These are phyloP conservation scores for Phellopilus nigrolimitatus DNA, from an alignment of 1,284 basidiomycete genomes.

Conservation along the genomic window DNA sequence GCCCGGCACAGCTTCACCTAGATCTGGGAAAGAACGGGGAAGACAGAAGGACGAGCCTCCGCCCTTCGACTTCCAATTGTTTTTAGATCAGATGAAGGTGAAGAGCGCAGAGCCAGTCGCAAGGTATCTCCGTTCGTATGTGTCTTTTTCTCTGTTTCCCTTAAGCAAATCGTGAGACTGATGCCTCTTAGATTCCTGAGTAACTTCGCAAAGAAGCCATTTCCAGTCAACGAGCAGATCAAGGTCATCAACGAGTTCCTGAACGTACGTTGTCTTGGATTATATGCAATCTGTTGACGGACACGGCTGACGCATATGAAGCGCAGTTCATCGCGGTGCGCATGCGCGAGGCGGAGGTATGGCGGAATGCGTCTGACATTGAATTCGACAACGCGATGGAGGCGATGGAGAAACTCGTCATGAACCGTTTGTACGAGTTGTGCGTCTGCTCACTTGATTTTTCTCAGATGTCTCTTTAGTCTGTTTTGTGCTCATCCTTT, in stretches of 20 bases:
- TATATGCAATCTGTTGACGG: slow-evolving; percentile 1
- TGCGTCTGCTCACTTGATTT: too few species aligned
- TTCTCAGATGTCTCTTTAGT: too few species aligned
- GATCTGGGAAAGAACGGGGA: slow-evolving; percentile 21
- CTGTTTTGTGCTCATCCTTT: too few species aligned
- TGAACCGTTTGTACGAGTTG: slow-evolving; percentile 97
- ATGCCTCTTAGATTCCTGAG: slow-evolving; percentile 66
- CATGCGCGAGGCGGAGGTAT: slow-evolving; percentile 83
- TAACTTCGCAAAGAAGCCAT: slow-evolving; percentile 86
- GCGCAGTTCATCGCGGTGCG: slow-evolving; percentile 79
- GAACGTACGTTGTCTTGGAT: slow-evolving; percentile 47
- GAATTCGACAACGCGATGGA: slow-evolving; percentile 98
- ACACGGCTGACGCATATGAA: slow-evolving; percentile 15
- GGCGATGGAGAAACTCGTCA: slow-evolving; percentile 99
- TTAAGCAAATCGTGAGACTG: slow-evolving; percentile 10
- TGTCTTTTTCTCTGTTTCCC: slow-evolving; percentile 23
- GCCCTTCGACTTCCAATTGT: slow-evolving; percentile 80
- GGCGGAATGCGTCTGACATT: slow-evolving; percentile 68
- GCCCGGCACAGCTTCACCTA: not conserved
- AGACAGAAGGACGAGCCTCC: slow-evolving; percentile 33
- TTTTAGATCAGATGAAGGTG: slow-evolving; percentile 87
- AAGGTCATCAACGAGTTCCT: slow-evolving; percentile 93
- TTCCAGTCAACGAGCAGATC: slow-evolving; percentile 86
- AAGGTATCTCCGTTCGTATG: slow-evolving; percentile 86
- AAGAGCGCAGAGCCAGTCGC: slow-evolving; percentile 84